Evolutionary conservation across 257 asterid genomes (phyloP).

Genomic region (Scutellaria barbata): DNA sequence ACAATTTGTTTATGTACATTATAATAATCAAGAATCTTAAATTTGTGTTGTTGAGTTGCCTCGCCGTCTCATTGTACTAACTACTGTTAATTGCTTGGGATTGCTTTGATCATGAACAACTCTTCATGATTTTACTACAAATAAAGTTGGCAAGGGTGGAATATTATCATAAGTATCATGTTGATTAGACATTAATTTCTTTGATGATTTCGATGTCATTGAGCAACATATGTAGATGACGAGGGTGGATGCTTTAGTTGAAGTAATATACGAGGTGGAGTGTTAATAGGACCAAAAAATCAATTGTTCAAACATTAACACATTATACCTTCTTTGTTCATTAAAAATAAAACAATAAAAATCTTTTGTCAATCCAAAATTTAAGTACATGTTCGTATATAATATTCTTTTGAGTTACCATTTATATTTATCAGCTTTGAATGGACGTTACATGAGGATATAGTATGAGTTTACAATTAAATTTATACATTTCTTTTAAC

Average conservation of each 20-base stretch:
- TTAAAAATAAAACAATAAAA: too few relatives aligned
- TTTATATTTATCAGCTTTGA: too few relatives aligned
- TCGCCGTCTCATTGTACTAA: conserved; percentile 12
- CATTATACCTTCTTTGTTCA: too few relatives aligned
- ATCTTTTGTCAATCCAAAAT: too few relatives aligned
- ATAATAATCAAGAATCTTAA: conserved; percentile 25
- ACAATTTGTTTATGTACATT: conserved; percentile 18
- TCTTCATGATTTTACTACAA: neutral
- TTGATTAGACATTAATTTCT: conserved; percentile 4
- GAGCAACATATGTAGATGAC: neutral
- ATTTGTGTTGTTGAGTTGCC: conserved; percentile 11
- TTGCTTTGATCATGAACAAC: conserved; percentile 13
- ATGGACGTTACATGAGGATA: too few relatives aligned
- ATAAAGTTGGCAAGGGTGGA: neutral
- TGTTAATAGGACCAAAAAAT: neutral
- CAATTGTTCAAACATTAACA: too few relatives aligned
- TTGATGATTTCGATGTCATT: neutral
- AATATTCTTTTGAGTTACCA: too few relatives aligned
- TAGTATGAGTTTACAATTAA: too few relatives aligned
- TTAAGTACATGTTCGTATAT: too few relatives aligned
- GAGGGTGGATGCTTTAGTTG: neutral
- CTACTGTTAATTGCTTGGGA: neutral
- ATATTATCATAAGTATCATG: neutral
- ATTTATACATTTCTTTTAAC: too few relatives aligned
- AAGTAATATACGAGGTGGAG: neutral